Percentiles rank a stretch among this genome's conserved stretches.
phyloP scores from a whole-genome alignment of 208 protist genomes.

The Leishmania braziliensis region DNA sequence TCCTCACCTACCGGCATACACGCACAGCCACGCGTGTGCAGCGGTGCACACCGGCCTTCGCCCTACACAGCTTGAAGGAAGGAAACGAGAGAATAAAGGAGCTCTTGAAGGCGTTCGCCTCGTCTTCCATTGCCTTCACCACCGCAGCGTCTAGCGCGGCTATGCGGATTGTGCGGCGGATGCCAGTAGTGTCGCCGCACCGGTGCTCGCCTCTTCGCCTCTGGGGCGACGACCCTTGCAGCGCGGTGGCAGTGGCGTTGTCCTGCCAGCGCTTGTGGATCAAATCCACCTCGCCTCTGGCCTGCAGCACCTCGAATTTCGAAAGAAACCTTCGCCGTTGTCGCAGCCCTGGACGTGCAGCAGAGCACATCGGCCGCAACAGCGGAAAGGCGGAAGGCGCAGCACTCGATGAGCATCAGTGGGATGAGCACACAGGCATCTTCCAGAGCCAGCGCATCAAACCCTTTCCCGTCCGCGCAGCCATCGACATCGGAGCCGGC shows the following conservation, averaged over 20 bases:
- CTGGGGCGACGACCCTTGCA: background rate
- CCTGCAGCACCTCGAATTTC: background rate
- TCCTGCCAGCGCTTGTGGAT: background rate
- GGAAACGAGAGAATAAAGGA: background rate
- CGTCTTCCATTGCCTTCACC: background rate
- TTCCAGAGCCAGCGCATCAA: constrained; percentile 84
- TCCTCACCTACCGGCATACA: background rate
- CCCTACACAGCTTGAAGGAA: background rate
- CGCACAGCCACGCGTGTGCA: background rate
- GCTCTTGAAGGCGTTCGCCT: background rate
- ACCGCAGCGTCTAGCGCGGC: background rate
- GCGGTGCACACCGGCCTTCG: background rate
- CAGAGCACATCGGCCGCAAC: background rate
- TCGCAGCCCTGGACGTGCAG: background rate
- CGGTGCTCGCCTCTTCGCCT: background rate
- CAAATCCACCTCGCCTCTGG: background rate
- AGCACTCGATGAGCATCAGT: background rate
- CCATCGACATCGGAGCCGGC: constrained; percentile 87
- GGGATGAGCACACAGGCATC: constrained; percentile 41
- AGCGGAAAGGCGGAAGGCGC: background rate
- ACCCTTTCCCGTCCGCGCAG: constrained; percentile 78
- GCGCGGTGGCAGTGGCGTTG: background rate
- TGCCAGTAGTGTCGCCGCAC: background rate
- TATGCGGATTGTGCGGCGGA: background rate
- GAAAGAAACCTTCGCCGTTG: background rate